These are phyloP conservation scores for Botryotinia globosa DNA, from an alignment of 2,329 filamentous ascomycete species.

Conservation along the genomic window DNA sequence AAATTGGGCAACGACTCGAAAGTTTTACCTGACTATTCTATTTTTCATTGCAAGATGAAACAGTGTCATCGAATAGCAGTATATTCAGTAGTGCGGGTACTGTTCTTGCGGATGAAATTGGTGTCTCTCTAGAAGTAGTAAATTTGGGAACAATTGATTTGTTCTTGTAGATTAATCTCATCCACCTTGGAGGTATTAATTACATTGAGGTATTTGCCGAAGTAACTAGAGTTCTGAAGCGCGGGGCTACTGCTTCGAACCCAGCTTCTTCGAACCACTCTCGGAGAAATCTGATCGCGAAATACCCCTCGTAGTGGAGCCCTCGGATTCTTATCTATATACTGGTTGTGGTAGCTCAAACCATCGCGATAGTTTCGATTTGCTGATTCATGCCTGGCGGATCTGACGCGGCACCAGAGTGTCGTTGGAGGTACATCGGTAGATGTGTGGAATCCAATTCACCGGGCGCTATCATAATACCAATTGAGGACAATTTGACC, in stretches of 20 bases:
- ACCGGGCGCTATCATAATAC: constrained; percentile 49
- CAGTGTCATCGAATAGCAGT: constrained; percentile 26
- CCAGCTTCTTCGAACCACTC: constrained; percentile 41
- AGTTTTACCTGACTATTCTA: constrained; percentile 26
- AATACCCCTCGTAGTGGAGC: constrained; percentile 47
- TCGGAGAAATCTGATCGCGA: constrained; percentile 50
- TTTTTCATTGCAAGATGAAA: neutral
- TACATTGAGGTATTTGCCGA: neutral
- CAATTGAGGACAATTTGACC: neutral
- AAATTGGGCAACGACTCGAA: constrained; percentile 27
- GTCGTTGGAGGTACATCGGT: constrained; percentile 57
- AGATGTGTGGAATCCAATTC: constrained; percentile 59
- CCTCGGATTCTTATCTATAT: constrained; percentile 51
- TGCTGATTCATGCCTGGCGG: constrained; percentile 52
- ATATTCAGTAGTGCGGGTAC: constrained; percentile 31
- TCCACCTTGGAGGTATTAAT: neutral
- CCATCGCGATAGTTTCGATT: constrained; percentile 52
- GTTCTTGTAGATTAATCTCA: neutral
- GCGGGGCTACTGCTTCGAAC: neutral
- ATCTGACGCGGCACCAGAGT: constrained; percentile 52
- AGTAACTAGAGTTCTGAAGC: constrained; percentile 26
- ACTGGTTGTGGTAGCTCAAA: constrained; percentile 51
- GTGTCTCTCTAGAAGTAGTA: constrained; percentile 43
- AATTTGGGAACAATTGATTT: constrained; percentile 56
- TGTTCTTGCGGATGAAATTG: constrained; percentile 20